These are phyloP conservation scores for Aspergillus fumigatus DNA, from an alignment of 2,329 filamentous ascomycete genomes.

Conservation along the genomic window DNA sequence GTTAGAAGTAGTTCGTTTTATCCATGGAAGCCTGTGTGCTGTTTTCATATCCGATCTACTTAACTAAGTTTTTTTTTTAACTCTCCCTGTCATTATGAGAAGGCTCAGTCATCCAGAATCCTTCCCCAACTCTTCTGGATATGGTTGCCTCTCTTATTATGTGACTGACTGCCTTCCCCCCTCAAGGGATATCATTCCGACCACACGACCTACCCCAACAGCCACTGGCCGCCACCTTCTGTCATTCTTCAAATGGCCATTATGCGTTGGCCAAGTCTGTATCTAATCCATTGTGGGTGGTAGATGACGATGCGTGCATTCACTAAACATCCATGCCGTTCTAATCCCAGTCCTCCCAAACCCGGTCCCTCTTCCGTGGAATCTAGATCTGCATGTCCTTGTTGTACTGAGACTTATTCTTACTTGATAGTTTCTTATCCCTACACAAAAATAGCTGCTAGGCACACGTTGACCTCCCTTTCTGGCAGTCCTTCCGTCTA, in stretches of 20 bases:
- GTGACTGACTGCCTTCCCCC: neutral
- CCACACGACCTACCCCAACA: slow-evolving; percentile 1
- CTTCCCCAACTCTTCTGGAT: neutral
- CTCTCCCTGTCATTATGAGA: neutral
- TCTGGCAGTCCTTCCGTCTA: neutral
- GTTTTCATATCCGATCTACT: neutral
- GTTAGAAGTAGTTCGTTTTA: neutral
- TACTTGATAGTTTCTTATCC: neutral
- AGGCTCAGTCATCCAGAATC: too few relatives aligned
- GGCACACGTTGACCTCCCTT: neutral
- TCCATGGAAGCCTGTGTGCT: neutral
- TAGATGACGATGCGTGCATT: neutral
- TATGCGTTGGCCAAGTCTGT: neutral
- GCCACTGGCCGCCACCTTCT: slow-evolving; percentile 10
- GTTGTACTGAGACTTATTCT: neutral
- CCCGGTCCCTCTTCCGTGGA: neutral
- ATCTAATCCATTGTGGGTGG: neutral
- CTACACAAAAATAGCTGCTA: neutral
- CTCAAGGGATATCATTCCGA: slow-evolving; percentile 12
- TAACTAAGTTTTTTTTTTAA: neutral
- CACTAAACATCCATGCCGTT: neutral
- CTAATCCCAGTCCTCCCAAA: neutral
- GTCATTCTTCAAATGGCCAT: slow-evolving; percentile 3
- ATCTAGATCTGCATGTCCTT: neutral
- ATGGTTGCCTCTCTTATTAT: neutral